Percentiles rank a stretch among this genome's conserved stretches.
These are phyloP conservation scores for Diaporthe amygdali DNA, from an alignment of 2,329 filamentous ascomycete species.

Conservation along the genomic window DNA sequence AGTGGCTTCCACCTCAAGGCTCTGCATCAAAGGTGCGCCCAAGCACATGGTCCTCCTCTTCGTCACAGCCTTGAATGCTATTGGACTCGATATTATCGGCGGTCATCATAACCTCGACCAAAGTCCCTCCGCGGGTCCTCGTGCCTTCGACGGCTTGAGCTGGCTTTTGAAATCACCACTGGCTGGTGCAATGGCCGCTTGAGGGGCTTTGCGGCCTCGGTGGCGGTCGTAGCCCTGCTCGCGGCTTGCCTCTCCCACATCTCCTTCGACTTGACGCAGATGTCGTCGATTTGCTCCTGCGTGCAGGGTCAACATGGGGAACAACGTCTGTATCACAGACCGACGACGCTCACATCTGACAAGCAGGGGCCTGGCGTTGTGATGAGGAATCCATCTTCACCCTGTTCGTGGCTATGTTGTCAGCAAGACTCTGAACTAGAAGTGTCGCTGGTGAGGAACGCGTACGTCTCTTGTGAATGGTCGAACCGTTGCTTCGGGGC, in stretches of 20 bases:
- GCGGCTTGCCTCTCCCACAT: constrained; percentile 63
- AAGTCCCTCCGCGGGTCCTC: constrained; percentile 38
- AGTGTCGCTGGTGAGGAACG: constrained; percentile 27
- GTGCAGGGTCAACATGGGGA: constrained; percentile 29
- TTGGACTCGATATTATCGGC: constrained; percentile 31
- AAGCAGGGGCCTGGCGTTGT: constrained; percentile 62
- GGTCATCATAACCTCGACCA: constrained; percentile 34
- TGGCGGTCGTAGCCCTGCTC: constrained; percentile 45
- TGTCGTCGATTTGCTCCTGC: constrained; percentile 68
- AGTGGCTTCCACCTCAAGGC: constrained; percentile 24
- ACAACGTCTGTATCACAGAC: not conserved
- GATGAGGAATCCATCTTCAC: constrained; percentile 66
- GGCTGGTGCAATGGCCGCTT: constrained; percentile 64
- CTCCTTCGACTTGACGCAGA: constrained; percentile 63
- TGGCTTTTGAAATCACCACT: constrained; percentile 52
- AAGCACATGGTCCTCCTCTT: not conserved
- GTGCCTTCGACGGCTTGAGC: constrained; percentile 39
- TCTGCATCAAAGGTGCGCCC: not conserved
- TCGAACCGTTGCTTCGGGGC: constrained; percentile 62
- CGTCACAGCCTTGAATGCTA: not conserved
- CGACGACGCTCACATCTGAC: constrained; percentile 57
- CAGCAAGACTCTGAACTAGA: constrained; percentile 6
- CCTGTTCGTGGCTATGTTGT: constrained; percentile 40
- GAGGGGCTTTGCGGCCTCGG: constrained; percentile 52
- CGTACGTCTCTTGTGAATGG: constrained; percentile 62